These are phyloP conservation scores for Paxillus rubicundulus DNA, from an alignment of 768 basidiomycete species.

Conservation along the genomic window DNA sequence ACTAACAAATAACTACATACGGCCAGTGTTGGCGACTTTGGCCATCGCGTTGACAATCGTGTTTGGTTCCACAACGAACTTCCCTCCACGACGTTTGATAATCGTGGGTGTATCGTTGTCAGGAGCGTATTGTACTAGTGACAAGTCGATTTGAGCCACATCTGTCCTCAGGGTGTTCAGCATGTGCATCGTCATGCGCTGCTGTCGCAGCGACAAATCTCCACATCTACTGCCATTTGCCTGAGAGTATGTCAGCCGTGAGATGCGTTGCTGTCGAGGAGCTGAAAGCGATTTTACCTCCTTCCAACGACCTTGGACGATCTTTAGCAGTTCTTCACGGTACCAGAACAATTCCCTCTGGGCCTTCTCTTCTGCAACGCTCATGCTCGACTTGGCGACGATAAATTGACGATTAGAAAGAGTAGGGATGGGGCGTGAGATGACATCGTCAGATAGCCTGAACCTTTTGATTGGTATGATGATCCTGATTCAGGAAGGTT, in stretches of 20 bases:
- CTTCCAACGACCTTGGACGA: slow-evolving; percentile 72
- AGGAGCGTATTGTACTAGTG: slow-evolving; percentile 37
- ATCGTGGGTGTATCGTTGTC: slow-evolving; percentile 13
- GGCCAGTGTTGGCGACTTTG: slow-evolving; percentile 59
- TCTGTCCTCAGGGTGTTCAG: slow-evolving; percentile 73
- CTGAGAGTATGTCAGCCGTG: slow-evolving; percentile 39
- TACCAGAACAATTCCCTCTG: slow-evolving; percentile 95
- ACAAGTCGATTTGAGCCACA: slow-evolving; percentile 56
- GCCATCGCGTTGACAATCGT: slow-evolving; percentile 62
- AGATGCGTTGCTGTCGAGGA: neutral
- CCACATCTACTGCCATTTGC: slow-evolving; percentile 77
- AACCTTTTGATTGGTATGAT: slow-evolving; percentile 74
- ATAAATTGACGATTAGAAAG: slow-evolving; percentile 90
- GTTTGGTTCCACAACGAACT: slow-evolving; percentile 52
- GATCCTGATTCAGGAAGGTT: slow-evolving; percentile 39
- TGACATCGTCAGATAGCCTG: slow-evolving; percentile 51
- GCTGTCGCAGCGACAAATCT: slow-evolving; percentile 71
- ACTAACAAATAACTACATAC: slow-evolving; percentile 42
- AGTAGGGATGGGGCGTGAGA: slow-evolving; percentile 75
- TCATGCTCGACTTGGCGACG: slow-evolving; percentile 68
- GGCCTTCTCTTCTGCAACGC: slow-evolving; percentile 52
- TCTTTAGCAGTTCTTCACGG: slow-evolving; percentile 78
- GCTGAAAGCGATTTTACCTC: slow-evolving; percentile 55
- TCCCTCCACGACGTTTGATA: slow-evolving; percentile 29
- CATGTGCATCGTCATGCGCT: slow-evolving; percentile 77